Evolutionary conservation across 768 basidiomycete genomes (phyloP), one percentile per base, ranked within the genome.

Genomic region (Trametes villosa): DNA sequence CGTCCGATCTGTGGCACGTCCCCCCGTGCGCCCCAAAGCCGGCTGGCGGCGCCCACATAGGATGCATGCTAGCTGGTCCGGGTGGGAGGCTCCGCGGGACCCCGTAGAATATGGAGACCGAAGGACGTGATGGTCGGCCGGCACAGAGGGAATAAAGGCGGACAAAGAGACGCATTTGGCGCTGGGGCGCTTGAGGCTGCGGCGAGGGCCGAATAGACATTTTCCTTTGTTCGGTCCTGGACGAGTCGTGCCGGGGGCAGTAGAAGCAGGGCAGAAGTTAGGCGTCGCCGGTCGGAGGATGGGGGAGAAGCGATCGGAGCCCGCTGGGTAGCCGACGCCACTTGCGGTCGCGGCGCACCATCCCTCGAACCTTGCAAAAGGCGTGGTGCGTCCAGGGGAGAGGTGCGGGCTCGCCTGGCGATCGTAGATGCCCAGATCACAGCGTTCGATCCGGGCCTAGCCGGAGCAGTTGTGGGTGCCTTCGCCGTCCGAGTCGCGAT

Each of bases 381-480:
- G 29, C 18, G n/a, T 31, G n/a, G 52, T 31, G 40, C 40, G 9
- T 9, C 18, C 18, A 30, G 31, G 34, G 34, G 13, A 30, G 36
- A 20, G 34, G 20, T 24, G 54, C 45, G 9, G 20, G 54, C 26
- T 47, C 46, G 55, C 27, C 26, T 57, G 55, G 18, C 45, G 55
- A 57, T 59, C 53, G 29, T 26, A 33, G 27, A 49, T 38, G 30
- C 26, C 42, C 18, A 41, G 46, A 60, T 42, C 53, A 46, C 6
- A 11, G 38, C 13, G 31, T 33, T 22, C 40, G 53, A 45, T 50
- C 30, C 36, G 27, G 24, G 30, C 48, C 30, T 13, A 7, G 22
- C 40, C 38, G 18, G 53, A 18, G 31, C 22, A 49, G 22, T 55
- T 61, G 60, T 61, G 60, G 53, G 60, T 49, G 59, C 53, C 26